phyloP scores from a whole-genome alignment of 1,284 basidiomycete genomes.

The Naganishia liquefaciens region DNA sequence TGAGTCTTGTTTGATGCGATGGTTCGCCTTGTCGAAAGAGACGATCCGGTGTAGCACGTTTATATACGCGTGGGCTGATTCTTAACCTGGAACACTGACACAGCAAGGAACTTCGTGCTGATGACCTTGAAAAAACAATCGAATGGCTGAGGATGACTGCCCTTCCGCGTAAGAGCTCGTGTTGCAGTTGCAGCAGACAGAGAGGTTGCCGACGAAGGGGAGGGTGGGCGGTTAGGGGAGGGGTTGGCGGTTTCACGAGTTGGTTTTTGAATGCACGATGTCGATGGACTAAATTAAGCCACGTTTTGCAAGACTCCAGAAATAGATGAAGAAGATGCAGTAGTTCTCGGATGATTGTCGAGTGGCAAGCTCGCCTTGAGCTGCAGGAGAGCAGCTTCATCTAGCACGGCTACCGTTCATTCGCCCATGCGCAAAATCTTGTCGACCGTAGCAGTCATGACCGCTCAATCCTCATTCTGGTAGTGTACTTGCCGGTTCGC shows the following conservation, averaged over 20 bases:
- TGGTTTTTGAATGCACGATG: background rate
- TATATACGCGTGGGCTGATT: background rate
- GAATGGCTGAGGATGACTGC: background rate
- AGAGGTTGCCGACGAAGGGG: too few species aligned
- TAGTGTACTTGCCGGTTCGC: background rate
- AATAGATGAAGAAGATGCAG: background rate
- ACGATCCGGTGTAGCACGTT: background rate
- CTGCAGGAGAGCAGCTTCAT: background rate
- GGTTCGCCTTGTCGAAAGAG: background rate
- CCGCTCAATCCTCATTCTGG: slow-evolving; percentile 13
- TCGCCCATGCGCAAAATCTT: slow-evolving; percentile 3
- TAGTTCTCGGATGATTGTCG: too few species aligned
- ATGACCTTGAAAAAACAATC: too few species aligned
- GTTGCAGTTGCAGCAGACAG: background rate
- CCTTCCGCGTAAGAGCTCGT: background rate
- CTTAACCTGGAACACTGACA: too few species aligned
- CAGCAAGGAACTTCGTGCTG: too few species aligned
- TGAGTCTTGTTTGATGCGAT: background rate
- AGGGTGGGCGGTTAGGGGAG: too few species aligned
- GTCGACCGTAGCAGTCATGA: slow-evolving; percentile 18
- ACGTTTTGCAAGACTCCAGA: background rate
- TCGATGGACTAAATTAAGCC: too few species aligned
- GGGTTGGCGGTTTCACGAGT: background rate
- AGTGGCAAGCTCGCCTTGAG: too few species aligned
- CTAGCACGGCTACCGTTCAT: too few species aligned